Conservation (phyloP, 2,329 filamentous ascomycete species). For the Alternaria hordeiaustralica region DNA sequence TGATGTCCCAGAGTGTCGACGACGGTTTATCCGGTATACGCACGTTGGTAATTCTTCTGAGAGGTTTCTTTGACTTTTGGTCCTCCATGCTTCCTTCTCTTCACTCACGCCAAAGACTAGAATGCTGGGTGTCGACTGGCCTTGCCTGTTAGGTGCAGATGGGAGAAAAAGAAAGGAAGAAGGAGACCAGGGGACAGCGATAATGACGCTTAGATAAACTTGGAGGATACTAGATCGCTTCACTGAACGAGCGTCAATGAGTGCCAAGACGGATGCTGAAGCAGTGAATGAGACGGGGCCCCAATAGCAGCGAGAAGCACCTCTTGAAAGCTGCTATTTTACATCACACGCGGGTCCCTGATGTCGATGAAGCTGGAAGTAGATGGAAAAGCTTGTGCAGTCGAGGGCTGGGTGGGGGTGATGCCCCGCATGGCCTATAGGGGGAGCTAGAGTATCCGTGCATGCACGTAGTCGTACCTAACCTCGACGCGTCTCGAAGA, state of each 20-base stretch:
- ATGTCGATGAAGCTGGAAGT: slow-evolving; percentile 3
- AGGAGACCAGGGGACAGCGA: slow-evolving; percentile 24
- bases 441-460: slow-evolving; percentile 33
- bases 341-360: neutral
- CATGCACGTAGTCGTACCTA: slow-evolving; percentile 20
- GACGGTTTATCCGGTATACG: slow-evolving; percentile 42
- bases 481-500: slow-evolving; percentile 35
- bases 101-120: neutral
- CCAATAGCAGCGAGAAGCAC: slow-evolving; percentile 2
- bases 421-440: slow-evolving; percentile 32
- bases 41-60: slow-evolving; percentile 42
- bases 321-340: neutral
- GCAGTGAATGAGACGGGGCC: slow-evolving; percentile 15
- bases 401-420: slow-evolving; percentile 24
- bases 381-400: slow-evolving; percentile 2
- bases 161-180: slow-evolving; percentile 25
- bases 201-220: slow-evolving; percentile 21
- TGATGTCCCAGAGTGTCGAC: slow-evolving; percentile 47
- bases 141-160: neutral
- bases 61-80: slow-evolving; percentile 9
- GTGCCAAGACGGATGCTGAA: slow-evolving; percentile 15
- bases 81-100: slow-evolving; percentile 8
- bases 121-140: neutral
- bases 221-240: slow-evolving; percentile 4
- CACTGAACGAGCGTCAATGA: slow-evolving; percentile 13